These are phyloP conservation scores for Candida pseudocylindracea DNA, from an alignment of 1,139 yeast genomes.

Conservation along the genomic window DNA sequence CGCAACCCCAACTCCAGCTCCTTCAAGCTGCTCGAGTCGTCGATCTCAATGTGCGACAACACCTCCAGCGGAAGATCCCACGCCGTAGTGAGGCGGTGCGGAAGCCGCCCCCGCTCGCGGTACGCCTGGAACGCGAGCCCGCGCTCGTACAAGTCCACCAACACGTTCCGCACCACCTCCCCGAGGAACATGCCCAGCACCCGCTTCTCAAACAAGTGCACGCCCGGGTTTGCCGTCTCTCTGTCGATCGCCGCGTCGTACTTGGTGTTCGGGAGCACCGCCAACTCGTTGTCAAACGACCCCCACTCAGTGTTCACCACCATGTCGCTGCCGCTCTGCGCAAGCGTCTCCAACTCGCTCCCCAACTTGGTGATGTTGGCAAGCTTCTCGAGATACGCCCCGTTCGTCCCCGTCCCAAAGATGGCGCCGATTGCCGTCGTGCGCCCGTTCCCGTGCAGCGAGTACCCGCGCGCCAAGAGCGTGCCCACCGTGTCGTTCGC, in stretches of 20 bases:
- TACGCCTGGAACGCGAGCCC: conserved; percentile 24
- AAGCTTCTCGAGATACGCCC: conserved; percentile 67
- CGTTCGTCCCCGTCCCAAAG: conserved; percentile 93
- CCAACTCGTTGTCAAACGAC: conserved; percentile 65
- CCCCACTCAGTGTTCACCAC: conserved; percentile 96
- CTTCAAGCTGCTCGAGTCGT: conserved; percentile 45
- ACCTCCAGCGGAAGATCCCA: conserved; percentile 72
- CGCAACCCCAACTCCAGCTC: conserved; percentile 44
- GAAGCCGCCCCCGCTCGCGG: conserved; percentile 22
- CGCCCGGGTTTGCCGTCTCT: conserved; percentile 64
- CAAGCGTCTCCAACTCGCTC: conserved; percentile 1
- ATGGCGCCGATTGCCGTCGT: conserved; percentile 71
- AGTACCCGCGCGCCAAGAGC: conserved; percentile 65
- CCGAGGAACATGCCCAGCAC: conserved; percentile 91
- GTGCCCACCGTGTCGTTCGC: conserved; percentile 95
- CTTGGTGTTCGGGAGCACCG: conserved; percentile 49
- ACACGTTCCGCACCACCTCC: conserved; percentile 54
- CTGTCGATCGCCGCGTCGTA: conserved; percentile 52
- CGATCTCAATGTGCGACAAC: conserved; percentile 64
- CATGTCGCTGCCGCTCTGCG: conserved; percentile 35
- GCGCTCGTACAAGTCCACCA: conserved; percentile 40
- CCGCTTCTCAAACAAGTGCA: conserved; percentile 81
- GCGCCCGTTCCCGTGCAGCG: conserved; percentile 37
- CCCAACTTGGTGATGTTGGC: conserved; percentile 50
- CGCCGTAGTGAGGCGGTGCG: conserved; percentile 47